phyloP scores from a whole-genome alignment of 2,329 filamentous ascomycete species.

The Sporothrix dimorphospora region DNA sequence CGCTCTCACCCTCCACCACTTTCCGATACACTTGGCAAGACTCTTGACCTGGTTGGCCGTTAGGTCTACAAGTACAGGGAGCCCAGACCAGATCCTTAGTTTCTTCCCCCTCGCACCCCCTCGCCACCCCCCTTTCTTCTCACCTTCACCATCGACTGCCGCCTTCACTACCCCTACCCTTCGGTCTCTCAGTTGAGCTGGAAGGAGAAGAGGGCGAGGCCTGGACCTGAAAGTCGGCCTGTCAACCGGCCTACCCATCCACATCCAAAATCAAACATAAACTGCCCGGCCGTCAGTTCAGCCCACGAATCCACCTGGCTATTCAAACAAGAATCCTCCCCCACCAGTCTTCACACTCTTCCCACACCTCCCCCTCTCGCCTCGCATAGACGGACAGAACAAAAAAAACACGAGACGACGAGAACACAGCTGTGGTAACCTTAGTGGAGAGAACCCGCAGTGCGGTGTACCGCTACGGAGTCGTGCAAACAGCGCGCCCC shows the following conservation, averaged over 20 bases:
- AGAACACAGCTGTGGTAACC: slow-evolving; percentile 10
- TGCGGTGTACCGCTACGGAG: slow-evolving; percentile 16
- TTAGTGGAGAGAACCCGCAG: slow-evolving; percentile 17
- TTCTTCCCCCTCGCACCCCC: neutral
- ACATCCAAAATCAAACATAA: slow-evolving; percentile 1
- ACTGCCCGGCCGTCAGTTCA: slow-evolving; percentile 18
- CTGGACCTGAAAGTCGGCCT: slow-evolving; percentile 20
- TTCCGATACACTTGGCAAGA: neutral
- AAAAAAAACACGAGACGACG: neutral
- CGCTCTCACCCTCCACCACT: neutral
- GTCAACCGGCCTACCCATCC: neutral
- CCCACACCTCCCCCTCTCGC: neutral
- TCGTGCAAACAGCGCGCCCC: slow-evolving; percentile 9
- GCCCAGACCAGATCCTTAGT: neutral
- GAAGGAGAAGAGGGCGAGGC: neutral
- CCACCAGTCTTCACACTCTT: neutral
- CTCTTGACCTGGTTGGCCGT: neutral
- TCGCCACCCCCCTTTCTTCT: neutral
- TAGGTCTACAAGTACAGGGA: neutral
- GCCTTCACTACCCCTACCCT: neutral
- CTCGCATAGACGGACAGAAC: neutral
- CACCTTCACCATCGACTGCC: slow-evolving; percentile 5
- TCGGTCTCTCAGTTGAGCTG: neutral
- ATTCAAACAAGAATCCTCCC: neutral
- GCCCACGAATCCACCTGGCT: slow-evolving; percentile 16